Base-by-base conservation (phyloP, 305 asterid species). In the Solanum chacoense region DNA sequence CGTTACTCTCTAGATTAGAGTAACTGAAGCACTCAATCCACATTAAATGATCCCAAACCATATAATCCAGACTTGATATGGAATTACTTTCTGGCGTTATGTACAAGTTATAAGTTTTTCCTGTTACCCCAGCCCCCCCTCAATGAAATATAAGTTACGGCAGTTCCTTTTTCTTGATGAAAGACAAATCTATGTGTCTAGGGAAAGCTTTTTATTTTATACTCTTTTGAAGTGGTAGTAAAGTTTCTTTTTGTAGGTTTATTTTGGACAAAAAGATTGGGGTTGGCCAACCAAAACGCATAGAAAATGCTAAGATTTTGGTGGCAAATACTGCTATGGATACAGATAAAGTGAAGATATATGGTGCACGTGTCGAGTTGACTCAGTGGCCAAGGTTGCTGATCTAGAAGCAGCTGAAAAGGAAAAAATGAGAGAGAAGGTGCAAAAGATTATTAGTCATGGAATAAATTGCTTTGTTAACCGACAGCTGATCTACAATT, bases 321-420 rank as follows among this genome's bases (percentile, higher is more conserved):
- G 99, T 97, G 86, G 96, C 99, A 67, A 97, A 97, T 90, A 97
- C 99, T 35, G 99, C 99, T 11, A 97, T 97, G 99, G 99, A 97
- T 89, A 96, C 99, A 7, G 99, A 97, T 90, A 97, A 97, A 93
- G 99, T 97, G 87, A 97, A 97, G 92, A 95, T 97, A 81, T 97
- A 96, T 87, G 99, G 98, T 55, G 99, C 99, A 34, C 98, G 99
- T 86, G 99, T 97, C 98, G 99, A 71, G 99, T 97, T 89, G 99
- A 97, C 93, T 97, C 99, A 18, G 95, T 97, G 99, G 95, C 99
- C 89, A 97, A 97, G 94, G 99, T 97, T 78, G 99, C 98, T 81
- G 98, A 97, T 93, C 96, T 97, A 85, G 99, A 97, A 93, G 94
- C 87, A 38, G 99, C 99, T 89, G 99, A 96, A 90, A 96, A 97